Evolutionary conservation across 1,139 yeast genomes (phyloP).

Genomic region (Scheffersomyces stambukii): DNA sequence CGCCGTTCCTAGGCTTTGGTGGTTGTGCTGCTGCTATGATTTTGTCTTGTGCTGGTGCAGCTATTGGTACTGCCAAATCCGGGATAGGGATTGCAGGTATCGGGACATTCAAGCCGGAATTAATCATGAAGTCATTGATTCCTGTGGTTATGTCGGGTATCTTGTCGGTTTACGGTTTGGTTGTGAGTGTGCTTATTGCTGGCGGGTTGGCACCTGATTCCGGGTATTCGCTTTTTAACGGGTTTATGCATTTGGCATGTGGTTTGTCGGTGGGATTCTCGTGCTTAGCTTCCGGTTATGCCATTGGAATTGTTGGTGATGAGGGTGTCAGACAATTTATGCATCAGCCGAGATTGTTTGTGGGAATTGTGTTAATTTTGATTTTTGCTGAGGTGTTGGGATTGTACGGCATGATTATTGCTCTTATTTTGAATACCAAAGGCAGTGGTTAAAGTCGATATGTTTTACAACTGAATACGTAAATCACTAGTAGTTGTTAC

Average conservation of each 20-base stretch:
- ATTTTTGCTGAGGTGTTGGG: constrained; percentile 99
- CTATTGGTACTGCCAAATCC: constrained; percentile 96
- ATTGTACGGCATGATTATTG: constrained; percentile 90
- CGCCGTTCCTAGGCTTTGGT: constrained; percentile 94
- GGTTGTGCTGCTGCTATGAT: constrained; percentile 93
- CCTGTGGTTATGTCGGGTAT: constrained; percentile 99
- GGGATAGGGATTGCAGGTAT: constrained; percentile 96
- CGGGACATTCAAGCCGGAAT: constrained; percentile 79
- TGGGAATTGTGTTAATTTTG: constrained; percentile 93
- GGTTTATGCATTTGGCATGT: constrained; percentile 95
- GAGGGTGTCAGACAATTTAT: constrained; percentile 97
- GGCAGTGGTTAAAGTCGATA: constrained; percentile 50
- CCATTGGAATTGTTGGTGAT: constrained; percentile 98
- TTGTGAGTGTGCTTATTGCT: constrained; percentile 92
- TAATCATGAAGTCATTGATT: constrained; percentile 78
- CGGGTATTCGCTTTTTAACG: constrained; percentile 83
- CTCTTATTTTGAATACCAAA: constrained; percentile 85
- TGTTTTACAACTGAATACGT: no score
- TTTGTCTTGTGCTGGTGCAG: constrained; percentile 91
- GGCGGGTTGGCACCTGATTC: constrained; percentile 80
- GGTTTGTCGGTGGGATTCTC: constrained; percentile 94
- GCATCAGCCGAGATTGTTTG: constrained; percentile 95
- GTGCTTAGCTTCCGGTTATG: constrained; percentile 96
- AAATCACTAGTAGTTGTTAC: no score
- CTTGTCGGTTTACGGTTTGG: constrained; percentile 91